phyloP scores from a whole-genome alignment of 1,284 basidiomycete genomes.

The Inonotus hispidus region DNA sequence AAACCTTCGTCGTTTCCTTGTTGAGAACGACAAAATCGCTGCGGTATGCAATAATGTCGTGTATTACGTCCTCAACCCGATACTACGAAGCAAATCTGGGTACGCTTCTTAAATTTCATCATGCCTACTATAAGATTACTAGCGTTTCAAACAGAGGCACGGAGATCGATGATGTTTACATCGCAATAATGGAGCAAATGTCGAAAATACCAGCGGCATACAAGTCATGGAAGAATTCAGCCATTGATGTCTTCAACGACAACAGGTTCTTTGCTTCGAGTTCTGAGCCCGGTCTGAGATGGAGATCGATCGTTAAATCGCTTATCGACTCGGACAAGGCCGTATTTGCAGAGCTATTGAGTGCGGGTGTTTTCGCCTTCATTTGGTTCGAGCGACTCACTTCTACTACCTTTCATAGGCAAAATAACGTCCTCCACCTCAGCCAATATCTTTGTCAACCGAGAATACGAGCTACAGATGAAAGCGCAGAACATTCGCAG shows the following conservation, averaged over 20 bases:
- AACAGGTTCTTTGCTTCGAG: slow-evolving; percentile 80
- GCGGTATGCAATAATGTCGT: slow-evolving; percentile 78
- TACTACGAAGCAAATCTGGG: slow-evolving; percentile 69
- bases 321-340: slow-evolving; percentile 87
- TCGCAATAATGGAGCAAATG: slow-evolving; percentile 76
- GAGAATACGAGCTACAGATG: slow-evolving; percentile 88
- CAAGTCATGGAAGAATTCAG: slow-evolving; percentile 81
- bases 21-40: slow-evolving; percentile 82
- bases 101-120: slow-evolving; percentile 27
- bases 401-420: slow-evolving; percentile 36
- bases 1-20: slow-evolving; percentile 72
- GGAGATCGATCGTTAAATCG: slow-evolving; percentile 76
- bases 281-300: slow-evolving; percentile 51
- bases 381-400: neutral
- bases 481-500: slow-evolving; percentile 88
- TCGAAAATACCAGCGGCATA: slow-evolving; percentile 71
- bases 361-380: slow-evolving; percentile 37
- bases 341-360: slow-evolving; percentile 77
- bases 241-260: slow-evolving; percentile 83
- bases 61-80: slow-evolving; percentile 82
- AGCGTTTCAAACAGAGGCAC: slow-evolving; percentile 43
- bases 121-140: neutral
- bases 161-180: slow-evolving; percentile 60
- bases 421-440: slow-evolving; percentile 84
- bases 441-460: slow-evolving; percentile 94